phyloP scores from a whole-genome alignment of 78 protist species.

The Bigelowiella natans region DNA sequence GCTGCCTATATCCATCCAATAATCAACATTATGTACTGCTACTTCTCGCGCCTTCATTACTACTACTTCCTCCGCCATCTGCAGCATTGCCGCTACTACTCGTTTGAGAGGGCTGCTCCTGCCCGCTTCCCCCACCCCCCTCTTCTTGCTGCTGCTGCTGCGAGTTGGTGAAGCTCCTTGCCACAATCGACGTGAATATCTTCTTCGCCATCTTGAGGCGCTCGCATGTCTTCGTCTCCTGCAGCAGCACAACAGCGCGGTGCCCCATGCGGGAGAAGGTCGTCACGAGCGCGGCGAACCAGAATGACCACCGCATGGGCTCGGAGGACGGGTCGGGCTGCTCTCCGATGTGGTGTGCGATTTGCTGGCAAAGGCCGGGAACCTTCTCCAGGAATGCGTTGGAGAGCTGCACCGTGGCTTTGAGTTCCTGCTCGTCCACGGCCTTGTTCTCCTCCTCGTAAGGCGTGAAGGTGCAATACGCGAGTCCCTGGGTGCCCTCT shows the following conservation, averaged over 20 bases:
- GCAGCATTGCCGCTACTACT: background rate
- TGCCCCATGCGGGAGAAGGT: background rate
- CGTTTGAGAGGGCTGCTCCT: background rate
- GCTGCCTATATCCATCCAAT: too few species aligned
- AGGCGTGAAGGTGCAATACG: background rate
- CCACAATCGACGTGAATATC: background rate
- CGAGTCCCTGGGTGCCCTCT: slow-evolving; percentile 6
- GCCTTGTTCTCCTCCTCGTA: background rate
- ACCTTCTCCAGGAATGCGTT: background rate
- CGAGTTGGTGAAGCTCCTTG: background rate
- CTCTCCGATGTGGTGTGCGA: background rate
- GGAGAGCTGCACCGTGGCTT: background rate
- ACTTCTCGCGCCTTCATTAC: too few species aligned
- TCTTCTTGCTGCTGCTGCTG: background rate
- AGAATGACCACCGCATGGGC: background rate
- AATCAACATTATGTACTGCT: too few species aligned
- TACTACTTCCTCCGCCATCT: too few species aligned
- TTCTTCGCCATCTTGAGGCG: background rate
- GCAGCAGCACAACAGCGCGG: background rate
- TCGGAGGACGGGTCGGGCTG: background rate
- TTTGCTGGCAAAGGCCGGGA: background rate
- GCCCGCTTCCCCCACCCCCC: background rate
- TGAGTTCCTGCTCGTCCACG: background rate
- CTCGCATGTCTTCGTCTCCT: background rate
- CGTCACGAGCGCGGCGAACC: background rate